phyloP scores from a whole-genome alignment of 2,329 filamentous ascomycete genomes.

The Claviceps fusiformis region DNA sequence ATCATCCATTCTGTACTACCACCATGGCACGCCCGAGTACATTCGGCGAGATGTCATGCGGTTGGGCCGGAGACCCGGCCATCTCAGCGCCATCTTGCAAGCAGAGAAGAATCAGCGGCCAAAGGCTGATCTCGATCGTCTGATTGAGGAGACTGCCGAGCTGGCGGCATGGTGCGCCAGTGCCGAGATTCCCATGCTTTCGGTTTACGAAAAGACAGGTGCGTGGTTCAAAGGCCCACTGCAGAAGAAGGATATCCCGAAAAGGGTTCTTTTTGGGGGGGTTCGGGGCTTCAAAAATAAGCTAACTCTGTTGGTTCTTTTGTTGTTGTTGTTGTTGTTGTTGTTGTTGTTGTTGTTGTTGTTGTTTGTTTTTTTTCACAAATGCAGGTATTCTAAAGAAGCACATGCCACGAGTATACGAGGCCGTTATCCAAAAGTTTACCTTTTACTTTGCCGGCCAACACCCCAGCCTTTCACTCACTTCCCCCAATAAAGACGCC shows the following conservation, averaged over 20 bases:
- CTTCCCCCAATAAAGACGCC: slow-evolving; percentile 29
- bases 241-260: not conserved
- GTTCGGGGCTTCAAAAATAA: no score
- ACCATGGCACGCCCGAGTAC: slow-evolving; percentile 87
- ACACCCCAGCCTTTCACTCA: slow-evolving; percentile 53
- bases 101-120: slow-evolving; percentile 56
- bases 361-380: not conserved
- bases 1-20: slow-evolving; percentile 77
- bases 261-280: not conserved
- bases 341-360: not conserved
- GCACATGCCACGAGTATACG: slow-evolving; percentile 74
- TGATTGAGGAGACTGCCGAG: slow-evolving; percentile 86
- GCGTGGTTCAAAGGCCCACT: slow-evolving; percentile 14
- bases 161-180: slow-evolving; percentile 87
- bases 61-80: slow-evolving; percentile 62
- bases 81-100: slow-evolving; percentile 76
- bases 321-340: not conserved
- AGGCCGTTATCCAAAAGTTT: slow-evolving; percentile 65
- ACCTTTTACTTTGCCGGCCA: slow-evolving; percentile 73
- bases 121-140: slow-evolving; percentile 61
- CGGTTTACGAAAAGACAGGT: slow-evolving; percentile 89
- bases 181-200: slow-evolving; percentile 74
- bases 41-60: slow-evolving; percentile 75
- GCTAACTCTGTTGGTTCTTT: no score
- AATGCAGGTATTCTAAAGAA: slow-evolving; percentile 71